These are phyloP conservation scores for Coniferiporia weirii DNA, from an alignment of 1,284 basidiomycete species.

Conservation along the genomic window DNA sequence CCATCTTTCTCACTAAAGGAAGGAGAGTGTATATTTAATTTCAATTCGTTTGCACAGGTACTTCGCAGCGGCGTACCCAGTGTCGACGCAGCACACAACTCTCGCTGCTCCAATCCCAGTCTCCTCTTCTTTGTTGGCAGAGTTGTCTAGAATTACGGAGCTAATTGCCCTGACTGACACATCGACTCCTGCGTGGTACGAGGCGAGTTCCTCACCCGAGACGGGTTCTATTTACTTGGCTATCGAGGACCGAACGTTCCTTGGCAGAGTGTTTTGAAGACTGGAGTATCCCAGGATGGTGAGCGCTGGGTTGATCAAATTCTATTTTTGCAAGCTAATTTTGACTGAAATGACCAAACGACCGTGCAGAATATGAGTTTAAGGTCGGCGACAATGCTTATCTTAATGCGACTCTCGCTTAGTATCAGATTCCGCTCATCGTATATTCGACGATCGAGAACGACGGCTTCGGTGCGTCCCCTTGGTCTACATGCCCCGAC, in stretches of 20 bases:
- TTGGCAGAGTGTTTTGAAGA: conserved; percentile 77
- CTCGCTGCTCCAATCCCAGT: conserved; percentile 69
- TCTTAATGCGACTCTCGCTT: conserved; percentile 64
- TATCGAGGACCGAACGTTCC: conserved; percentile 84
- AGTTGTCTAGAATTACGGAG: conserved; percentile 28
- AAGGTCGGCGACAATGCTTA: conserved; percentile 68
- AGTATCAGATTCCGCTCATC: conserved; percentile 72
- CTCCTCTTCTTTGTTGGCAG: conserved; percentile 24
- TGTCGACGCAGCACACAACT: conserved; percentile 78
- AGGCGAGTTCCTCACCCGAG: conserved; percentile 72
- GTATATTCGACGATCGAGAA: conserved; percentile 67
- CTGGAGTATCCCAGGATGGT: conserved; percentile 51
- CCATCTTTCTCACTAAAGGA: not conserved
- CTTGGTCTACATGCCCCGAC: not conserved
- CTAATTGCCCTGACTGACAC: conserved; percentile 67
- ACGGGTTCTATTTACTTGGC: conserved; percentile 81
- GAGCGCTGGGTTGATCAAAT: not conserved
- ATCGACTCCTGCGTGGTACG: conserved; percentile 56
- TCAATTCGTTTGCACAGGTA: conserved; percentile 48
- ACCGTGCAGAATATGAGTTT: conserved; percentile 32
- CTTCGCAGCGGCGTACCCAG: conserved; percentile 82
- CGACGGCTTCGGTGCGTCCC: conserved; percentile 71
- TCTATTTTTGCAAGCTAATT: too few relatives aligned
- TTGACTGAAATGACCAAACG: not conserved
- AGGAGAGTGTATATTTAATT: too few relatives aligned